phyloP scores from a whole-genome alignment of 2,329 filamentous ascomycete genomes.

The Coniella vitis region DNA sequence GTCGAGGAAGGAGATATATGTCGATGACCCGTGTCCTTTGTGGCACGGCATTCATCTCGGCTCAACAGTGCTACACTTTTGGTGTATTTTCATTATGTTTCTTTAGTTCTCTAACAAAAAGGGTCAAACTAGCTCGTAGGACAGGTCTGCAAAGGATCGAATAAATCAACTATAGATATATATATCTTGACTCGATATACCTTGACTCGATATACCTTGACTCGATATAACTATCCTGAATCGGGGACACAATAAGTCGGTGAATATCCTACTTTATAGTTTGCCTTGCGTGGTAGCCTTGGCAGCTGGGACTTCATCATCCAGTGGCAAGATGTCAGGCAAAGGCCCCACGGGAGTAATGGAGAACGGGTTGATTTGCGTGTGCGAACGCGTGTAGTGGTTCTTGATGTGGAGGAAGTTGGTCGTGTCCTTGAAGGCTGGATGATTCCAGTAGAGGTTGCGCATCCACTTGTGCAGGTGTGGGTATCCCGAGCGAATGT shows the following conservation, averaged over 20 bases:
- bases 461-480: conserved; percentile 74
- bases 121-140: too few relatives aligned
- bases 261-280: background rate
- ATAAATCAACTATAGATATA: too few relatives aligned
- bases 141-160: too few relatives aligned
- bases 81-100: too few relatives aligned
- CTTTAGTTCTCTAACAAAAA: too few relatives aligned
- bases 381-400: conserved; percentile 56
- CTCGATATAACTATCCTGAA: too few relatives aligned
- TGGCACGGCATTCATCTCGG: background rate
- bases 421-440: conserved; percentile 75
- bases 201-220: too few relatives aligned
- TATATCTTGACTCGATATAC: too few relatives aligned
- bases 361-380: conserved; percentile 58
- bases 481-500: conserved; percentile 80
- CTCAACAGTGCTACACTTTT: too few relatives aligned
- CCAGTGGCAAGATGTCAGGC: conserved; percentile 71
- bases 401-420: conserved; percentile 94
- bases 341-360: conserved; percentile 84
- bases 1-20: background rate
- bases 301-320: conserved; percentile 67
- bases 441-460: conserved; percentile 74
- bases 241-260: too few relatives aligned
- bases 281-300: conserved; percentile 17
- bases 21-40: too few relatives aligned